Conservation (phyloP, 164 flowering plant species). For the Euptelea pleiosperma region DNA sequence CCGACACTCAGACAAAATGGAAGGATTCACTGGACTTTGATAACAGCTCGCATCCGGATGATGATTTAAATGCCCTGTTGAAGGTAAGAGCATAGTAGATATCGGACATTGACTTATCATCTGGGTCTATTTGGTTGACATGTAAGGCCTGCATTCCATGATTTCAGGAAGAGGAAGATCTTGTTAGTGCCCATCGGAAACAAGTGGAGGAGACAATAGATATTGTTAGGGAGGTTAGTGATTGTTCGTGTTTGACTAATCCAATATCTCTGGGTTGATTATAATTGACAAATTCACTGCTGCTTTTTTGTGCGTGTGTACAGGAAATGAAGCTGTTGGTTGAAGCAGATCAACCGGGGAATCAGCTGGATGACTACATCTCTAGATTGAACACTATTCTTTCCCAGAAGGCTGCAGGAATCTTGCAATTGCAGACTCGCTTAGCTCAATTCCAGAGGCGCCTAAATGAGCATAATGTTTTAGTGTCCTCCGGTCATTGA, state of each 20-base stretch:
- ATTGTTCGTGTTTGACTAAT: no score
- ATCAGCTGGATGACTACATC: slow-evolving; percentile 64
- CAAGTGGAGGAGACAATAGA: slow-evolving; percentile 75
- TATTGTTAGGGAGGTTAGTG: slow-evolving; percentile 66
- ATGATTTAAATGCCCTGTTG: slow-evolving; percentile 58
- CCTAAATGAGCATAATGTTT: slow-evolving; percentile 55
- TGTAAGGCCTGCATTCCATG: neutral
- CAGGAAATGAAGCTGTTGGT: slow-evolving; percentile 79
- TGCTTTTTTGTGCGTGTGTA: slow-evolving; percentile 5
- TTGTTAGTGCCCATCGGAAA: slow-evolving; percentile 65
- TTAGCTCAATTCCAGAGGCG: slow-evolving; percentile 63
- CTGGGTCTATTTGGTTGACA: neutral
- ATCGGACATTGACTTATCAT: neutral
- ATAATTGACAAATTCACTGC: neutral
- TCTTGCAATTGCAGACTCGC: slow-evolving; percentile 56
- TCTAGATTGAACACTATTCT: slow-evolving; percentile 55
- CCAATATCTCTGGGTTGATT: neutral
- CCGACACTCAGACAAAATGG: slow-evolving; percentile 32
- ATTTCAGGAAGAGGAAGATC: slow-evolving; percentile 76
- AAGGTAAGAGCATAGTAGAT: slow-evolving; percentile 37
- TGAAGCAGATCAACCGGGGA: slow-evolving; percentile 75
- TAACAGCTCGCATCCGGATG: slow-evolving; percentile 43
- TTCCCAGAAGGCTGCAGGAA: slow-evolving; percentile 74
- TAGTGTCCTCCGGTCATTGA: slow-evolving; percentile 43
- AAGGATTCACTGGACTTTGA: slow-evolving; percentile 33